These are phyloP conservation scores for Eucalyptus curtisii DNA, from an alignment of 345 rosid species.

Conservation along the genomic window DNA sequence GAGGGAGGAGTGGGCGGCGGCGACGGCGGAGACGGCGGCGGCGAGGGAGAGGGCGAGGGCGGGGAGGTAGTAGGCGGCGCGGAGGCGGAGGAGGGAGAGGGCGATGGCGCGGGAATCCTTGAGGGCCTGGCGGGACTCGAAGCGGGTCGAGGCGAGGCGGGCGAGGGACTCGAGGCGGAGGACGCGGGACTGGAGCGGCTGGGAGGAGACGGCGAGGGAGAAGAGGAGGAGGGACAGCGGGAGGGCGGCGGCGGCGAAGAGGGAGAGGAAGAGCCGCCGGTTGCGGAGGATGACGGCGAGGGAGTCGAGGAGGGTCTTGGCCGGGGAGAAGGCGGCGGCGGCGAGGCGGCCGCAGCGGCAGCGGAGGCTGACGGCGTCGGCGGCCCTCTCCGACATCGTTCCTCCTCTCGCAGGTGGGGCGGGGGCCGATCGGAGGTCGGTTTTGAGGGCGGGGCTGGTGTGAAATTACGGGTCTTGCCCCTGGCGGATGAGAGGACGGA, in stretches of 20 bases:
- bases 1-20: slow-evolving; percentile 18
- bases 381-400: slow-evolving; percentile 2
- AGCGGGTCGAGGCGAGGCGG: slow-evolving; percentile 25
- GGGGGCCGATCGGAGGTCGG: neutral
- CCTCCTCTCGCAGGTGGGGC: neutral
- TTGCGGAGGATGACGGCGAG: slow-evolving; percentile 24
- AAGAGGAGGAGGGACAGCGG: slow-evolving; percentile 52
- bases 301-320: slow-evolving; percentile 19
- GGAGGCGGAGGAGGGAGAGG: slow-evolving; percentile 42
- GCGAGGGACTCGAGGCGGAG: slow-evolving; percentile 46
- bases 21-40: slow-evolving; percentile 18
- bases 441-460: neutral
- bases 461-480: neutral
- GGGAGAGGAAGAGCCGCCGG: slow-evolving; percentile 27
- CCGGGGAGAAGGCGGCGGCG: neutral
- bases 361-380: neutral
- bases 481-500: neutral
- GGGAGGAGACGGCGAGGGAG: slow-evolving; percentile 35
- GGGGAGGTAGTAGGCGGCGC: slow-evolving; percentile 33
- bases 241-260: slow-evolving; percentile 32
- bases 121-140: slow-evolving; percentile 57
- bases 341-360: neutral
- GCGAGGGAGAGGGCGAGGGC: slow-evolving; percentile 40
- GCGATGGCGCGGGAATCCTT: slow-evolving; percentile 52
- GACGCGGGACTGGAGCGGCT: slow-evolving; percentile 38